These are phyloP conservation scores for Nemania sp. DNA, from an alignment of 2,329 filamentous ascomycete genomes.

Conservation along the genomic window DNA sequence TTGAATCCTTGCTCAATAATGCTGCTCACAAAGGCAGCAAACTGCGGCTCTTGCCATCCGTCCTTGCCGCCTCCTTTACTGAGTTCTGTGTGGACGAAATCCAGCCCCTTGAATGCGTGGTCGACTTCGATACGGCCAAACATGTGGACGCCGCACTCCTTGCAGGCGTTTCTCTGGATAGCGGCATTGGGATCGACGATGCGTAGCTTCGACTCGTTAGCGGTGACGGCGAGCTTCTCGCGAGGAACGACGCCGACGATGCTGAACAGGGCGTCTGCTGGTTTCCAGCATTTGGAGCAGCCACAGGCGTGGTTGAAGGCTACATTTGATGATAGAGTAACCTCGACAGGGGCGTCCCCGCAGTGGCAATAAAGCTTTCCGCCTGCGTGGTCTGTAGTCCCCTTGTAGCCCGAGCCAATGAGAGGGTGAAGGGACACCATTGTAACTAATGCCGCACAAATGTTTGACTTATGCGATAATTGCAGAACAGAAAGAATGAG, in stretches of 20 bases:
- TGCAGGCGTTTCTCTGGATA: conserved; percentile 66
- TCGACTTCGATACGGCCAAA: conserved; percentile 68
- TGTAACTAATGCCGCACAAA: neutral
- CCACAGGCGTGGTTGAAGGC: conserved; percentile 73
- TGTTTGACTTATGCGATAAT: neutral
- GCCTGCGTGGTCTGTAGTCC: conserved; percentile 58
- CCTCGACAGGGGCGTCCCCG: conserved; percentile 57
- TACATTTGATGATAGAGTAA: conserved; percentile 62
- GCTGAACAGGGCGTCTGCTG: conserved; percentile 64
- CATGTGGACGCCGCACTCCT: conserved; percentile 63
- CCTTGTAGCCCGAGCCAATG: conserved; percentile 65
- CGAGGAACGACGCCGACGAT: conserved; percentile 64
- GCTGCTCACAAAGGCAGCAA: conserved; percentile 69
- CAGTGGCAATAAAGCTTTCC: conserved; percentile 68
- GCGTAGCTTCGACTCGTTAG: conserved; percentile 60
- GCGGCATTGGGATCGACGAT: conserved; percentile 49
- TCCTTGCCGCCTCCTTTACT: conserved; percentile 49
- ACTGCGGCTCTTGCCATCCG: conserved; percentile 75
- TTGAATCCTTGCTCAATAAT: conserved; percentile 71
- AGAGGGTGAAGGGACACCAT: conserved; percentile 60
- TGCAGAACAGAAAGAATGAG: conserved; percentile 1
- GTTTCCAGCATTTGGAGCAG: conserved; percentile 76
- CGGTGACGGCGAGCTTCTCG: conserved; percentile 59
- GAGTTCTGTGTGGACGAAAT: conserved; percentile 70
- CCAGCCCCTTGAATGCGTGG: conserved; percentile 70